Percentiles rank a stretch among this genome's conserved stretches.
Evolutionary conservation across 2,329 filamentous ascomycete species (phyloP).

Genomic region (Scortechinia acanthostroma): DNA sequence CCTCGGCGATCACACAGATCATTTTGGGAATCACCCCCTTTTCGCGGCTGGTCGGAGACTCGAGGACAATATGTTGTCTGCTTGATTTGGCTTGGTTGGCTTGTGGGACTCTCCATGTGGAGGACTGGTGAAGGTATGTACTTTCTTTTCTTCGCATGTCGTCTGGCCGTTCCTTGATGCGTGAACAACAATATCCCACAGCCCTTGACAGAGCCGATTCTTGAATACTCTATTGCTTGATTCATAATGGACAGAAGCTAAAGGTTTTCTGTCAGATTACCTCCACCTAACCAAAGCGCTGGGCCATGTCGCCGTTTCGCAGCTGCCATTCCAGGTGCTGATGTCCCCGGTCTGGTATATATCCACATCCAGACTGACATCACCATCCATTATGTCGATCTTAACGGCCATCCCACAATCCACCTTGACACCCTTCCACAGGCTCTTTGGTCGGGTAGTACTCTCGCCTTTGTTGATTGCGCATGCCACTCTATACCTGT

Average conservation of each 20-base stretch:
- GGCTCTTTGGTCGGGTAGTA: slow-evolving; percentile 44
- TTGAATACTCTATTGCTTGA: neutral
- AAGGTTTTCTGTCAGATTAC: slow-evolving; percentile 36
- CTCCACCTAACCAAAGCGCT: slow-evolving; percentile 57
- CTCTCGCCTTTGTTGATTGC: slow-evolving; percentile 37
- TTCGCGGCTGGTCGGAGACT: slow-evolving; percentile 33
- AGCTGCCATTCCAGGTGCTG: slow-evolving; percentile 51
- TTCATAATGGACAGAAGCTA: slow-evolving; percentile 1
- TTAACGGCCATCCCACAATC: slow-evolving; percentile 45
- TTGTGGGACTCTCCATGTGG: slow-evolving; percentile 37
- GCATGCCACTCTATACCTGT: slow-evolving; percentile 45
- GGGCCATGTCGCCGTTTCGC: slow-evolving; percentile 48
- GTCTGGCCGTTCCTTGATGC: too few relatives aligned
- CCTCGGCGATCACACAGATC: too few relatives aligned
- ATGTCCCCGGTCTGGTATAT: slow-evolving; percentile 16
- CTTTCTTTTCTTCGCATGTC: neutral
- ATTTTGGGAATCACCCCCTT: slow-evolving; percentile 33
- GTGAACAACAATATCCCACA: too few relatives aligned
- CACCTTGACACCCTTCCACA: slow-evolving; percentile 45
- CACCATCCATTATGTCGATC: slow-evolving; percentile 36
- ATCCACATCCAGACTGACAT: slow-evolving; percentile 31
- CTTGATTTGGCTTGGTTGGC: slow-evolving; percentile 38
- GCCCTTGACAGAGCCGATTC: too few relatives aligned
- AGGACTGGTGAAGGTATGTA: slow-evolving; percentile 43
- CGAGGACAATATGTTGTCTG: slow-evolving; percentile 38